Percentiles rank a stretch among this genome's conserved stretches.
phyloP scores from a whole-genome alignment of 225 moss, liverwort and hornwort species.

The Bryum argenteum region DNA sequence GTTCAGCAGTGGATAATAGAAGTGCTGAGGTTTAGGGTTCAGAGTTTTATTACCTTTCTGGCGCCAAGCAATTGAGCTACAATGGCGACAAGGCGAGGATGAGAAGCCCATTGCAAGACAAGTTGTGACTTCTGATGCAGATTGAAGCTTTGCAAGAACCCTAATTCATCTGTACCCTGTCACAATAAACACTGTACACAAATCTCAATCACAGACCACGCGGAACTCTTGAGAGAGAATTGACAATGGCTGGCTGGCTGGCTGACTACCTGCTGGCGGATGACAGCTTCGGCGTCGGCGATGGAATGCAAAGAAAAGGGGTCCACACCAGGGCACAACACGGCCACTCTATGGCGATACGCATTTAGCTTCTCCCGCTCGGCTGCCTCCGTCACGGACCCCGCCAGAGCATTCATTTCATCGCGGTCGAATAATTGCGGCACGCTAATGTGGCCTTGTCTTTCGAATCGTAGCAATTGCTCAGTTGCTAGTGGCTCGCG shows the following conservation, averaged over 20 bases:
- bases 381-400: slow-evolving; percentile 38
- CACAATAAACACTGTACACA: slow-evolving; percentile 29
- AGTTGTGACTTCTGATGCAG: slow-evolving; percentile 52
- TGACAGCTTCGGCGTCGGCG: slow-evolving; percentile 46
- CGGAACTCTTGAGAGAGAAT: too few relatives aligned
- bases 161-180: slow-evolving; percentile 67
- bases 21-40: background rate
- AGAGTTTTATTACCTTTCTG: slow-evolving; percentile 29
- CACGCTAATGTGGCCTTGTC: slow-evolving; percentile 54
- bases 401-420: slow-evolving; percentile 40
- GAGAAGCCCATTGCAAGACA: slow-evolving; percentile 49
- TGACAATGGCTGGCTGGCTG: background rate
- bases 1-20: too few relatives aligned
- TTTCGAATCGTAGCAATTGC: slow-evolving; percentile 57
- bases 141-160: slow-evolving; percentile 67
- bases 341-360: slow-evolving; percentile 61
- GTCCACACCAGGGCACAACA: slow-evolving; percentile 64
- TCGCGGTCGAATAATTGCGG: slow-evolving; percentile 36
- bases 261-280: slow-evolving; percentile 47
- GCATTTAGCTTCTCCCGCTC: slow-evolving; percentile 46
- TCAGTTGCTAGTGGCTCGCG: background rate
- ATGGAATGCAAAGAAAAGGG: slow-evolving; percentile 54
- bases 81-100: slow-evolving; percentile 54
- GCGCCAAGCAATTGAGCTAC: slow-evolving; percentile 55
- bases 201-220: background rate